Evolutionary conservation across 2,329 filamentous ascomycete genomes (phyloP).

Genomic region (Corinectria fuckeliana): DNA sequence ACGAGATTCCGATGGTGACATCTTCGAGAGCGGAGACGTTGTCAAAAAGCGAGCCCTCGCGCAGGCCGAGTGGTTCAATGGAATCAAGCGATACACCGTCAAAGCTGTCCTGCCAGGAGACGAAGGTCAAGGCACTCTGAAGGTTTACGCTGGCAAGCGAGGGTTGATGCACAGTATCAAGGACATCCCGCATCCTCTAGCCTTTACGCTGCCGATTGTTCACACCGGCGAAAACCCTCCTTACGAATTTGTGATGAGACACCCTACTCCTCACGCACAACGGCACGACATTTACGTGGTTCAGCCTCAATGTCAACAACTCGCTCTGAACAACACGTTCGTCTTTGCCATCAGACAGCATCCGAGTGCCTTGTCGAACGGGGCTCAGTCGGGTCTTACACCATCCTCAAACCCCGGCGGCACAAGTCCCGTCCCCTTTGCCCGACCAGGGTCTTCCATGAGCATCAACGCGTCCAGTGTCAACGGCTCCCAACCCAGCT

Average conservation of each 20-base stretch:
- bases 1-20: slow-evolving; percentile 85
- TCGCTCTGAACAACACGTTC: slow-evolving; percentile 96
- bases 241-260: slow-evolving; percentile 90
- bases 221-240: slow-evolving; percentile 92
- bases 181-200: slow-evolving; percentile 91
- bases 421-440: slow-evolving; percentile 66
- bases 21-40: slow-evolving; percentile 89
- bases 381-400: slow-evolving; percentile 47
- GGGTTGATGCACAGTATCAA: slow-evolving; percentile 98
- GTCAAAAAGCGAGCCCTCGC: slow-evolving; percentile 86
- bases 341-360: slow-evolving; percentile 97
- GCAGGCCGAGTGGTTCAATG: slow-evolving; percentile 89
- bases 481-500: slow-evolving; percentile 63
- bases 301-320: slow-evolving; percentile 87
- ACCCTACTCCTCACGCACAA: slow-evolving; percentile 97
- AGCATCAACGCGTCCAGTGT: slow-evolving; percentile 67
- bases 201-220: slow-evolving; percentile 86
- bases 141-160: slow-evolving; percentile 91
- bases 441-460: slow-evolving; percentile 67
- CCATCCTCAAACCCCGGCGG: slow-evolving; percentile 56
- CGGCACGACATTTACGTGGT: slow-evolving; percentile 96
- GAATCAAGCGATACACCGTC: slow-evolving; percentile 88
- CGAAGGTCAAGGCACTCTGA: slow-evolving; percentile 85
- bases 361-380: slow-evolving; percentile 62
- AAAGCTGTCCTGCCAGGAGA: slow-evolving; percentile 93